Conservation (phyloP, 495 filamentous ascomycete genomes). For the Xylaria venustula region DNA sequence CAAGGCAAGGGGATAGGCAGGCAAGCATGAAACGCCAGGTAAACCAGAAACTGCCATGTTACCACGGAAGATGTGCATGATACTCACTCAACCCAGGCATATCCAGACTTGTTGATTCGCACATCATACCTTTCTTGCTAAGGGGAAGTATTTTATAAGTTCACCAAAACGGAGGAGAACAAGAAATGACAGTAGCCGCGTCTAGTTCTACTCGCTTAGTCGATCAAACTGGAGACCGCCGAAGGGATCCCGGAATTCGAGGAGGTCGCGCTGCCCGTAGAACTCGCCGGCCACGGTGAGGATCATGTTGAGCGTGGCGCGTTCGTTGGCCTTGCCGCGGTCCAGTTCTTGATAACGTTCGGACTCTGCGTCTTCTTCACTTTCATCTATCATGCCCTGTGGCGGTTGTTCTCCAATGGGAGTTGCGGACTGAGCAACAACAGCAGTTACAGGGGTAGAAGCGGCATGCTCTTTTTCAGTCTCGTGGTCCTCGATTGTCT, state of each 20-base stretch:
- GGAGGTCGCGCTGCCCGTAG: conserved; percentile 85
- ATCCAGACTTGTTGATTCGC: too few relatives aligned
- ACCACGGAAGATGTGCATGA: neutral
- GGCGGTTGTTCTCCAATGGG: too few relatives aligned
- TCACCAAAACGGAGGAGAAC: too few relatives aligned
- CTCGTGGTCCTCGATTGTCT: conserved; percentile 10
- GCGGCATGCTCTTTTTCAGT: neutral
- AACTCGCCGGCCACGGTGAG: conserved; percentile 85
- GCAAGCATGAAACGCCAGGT: neutral
- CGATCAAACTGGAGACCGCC: conserved; percentile 28
- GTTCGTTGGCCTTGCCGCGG: conserved; percentile 42
- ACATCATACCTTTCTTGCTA: too few relatives aligned
- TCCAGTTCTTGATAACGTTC: conserved; percentile 13
- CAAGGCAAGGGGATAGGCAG: too few relatives aligned
- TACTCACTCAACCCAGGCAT: too few relatives aligned
- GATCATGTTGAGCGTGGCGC: conserved; percentile 81
- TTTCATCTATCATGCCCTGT: conserved; percentile 30
- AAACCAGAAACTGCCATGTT: neutral
- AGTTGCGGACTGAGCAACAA: neutral
- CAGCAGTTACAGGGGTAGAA: conserved; percentile 3
- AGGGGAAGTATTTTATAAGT: too few relatives aligned
- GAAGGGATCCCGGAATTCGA: conserved; percentile 65
- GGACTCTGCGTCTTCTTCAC: conserved; percentile 15
- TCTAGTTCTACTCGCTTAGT: conserved; percentile 22
- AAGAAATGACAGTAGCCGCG: neutral